Conservation (phyloP, 2,329 filamentous ascomycete genomes). For the Neopestalotiopsis sp. region DNA sequence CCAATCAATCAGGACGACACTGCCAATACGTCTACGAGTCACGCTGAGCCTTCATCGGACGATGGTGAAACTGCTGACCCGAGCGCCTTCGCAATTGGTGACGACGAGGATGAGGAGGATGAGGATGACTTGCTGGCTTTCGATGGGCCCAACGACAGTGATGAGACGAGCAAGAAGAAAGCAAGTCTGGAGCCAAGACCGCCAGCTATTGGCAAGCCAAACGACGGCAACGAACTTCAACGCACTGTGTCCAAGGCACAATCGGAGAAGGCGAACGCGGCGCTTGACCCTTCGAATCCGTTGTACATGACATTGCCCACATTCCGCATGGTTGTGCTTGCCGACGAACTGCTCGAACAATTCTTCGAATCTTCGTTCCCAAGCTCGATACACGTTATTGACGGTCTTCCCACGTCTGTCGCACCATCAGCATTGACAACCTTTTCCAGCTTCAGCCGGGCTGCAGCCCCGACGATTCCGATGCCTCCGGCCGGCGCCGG, state of each 20-base stretch:
- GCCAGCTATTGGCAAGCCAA: slow-evolving; percentile 33
- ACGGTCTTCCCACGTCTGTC: slow-evolving; percentile 53
- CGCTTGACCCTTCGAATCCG: slow-evolving; percentile 89
- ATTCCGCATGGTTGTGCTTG: slow-evolving; percentile 97
- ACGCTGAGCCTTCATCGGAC: slow-evolving; percentile 24
- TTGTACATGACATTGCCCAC: slow-evolving; percentile 95
- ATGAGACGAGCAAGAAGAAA: slow-evolving; percentile 47
- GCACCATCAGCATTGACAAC: slow-evolving; percentile 75
- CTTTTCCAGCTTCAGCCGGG: slow-evolving; percentile 69
- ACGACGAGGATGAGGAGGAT: slow-evolving; percentile 58
- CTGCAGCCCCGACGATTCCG: slow-evolving; percentile 44
- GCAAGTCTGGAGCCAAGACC: slow-evolving; percentile 45
- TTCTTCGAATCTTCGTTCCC: slow-evolving; percentile 98
- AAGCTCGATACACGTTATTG: slow-evolving; percentile 86
- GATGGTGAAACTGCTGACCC: slow-evolving; percentile 37
- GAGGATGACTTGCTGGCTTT: slow-evolving; percentile 66
- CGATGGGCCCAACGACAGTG: slow-evolving; percentile 50
- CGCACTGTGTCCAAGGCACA: slow-evolving; percentile 64
- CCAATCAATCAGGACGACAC: slow-evolving; percentile 59
- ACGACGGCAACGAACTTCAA: slow-evolving; percentile 29
- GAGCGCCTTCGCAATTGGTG: slow-evolving; percentile 75
- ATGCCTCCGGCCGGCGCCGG: slow-evolving; percentile 43
- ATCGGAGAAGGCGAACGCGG: slow-evolving; percentile 82
- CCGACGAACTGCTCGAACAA: slow-evolving; percentile 92
- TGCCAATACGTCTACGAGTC: slow-evolving; percentile 29